Evolutionary conservation across 345 rosid species (phyloP).

Genomic region (Moricandia arvensis): DNA sequence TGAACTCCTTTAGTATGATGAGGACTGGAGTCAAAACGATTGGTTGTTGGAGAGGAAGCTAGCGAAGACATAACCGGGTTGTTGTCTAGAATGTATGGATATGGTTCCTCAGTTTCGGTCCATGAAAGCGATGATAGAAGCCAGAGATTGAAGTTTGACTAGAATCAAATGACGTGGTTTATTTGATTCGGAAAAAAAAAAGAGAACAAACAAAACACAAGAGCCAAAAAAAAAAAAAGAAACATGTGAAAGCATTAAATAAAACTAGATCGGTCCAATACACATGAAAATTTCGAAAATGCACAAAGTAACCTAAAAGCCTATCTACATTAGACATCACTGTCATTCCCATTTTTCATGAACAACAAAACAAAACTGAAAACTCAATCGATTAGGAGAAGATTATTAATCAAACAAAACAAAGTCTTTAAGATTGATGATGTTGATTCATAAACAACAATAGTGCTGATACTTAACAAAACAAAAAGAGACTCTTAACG

Average conservation of each 20-base stretch:
- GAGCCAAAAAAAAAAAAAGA: background rate
- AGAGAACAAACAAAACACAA: background rate
- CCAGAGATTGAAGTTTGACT: background rate
- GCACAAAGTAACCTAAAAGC: conserved; percentile 36
- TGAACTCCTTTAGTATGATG: background rate
- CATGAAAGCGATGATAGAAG: background rate
- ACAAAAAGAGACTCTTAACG: conserved; percentile 3
- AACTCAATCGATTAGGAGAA: background rate
- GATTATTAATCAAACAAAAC: conserved; percentile 23
- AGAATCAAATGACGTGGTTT: conserved; percentile 13
- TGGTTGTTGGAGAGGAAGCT: background rate
- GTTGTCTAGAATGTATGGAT: background rate
- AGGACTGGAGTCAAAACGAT: background rate
- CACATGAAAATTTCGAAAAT: conserved; percentile 28
- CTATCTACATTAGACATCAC: conserved; percentile 46
- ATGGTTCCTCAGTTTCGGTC: background rate
- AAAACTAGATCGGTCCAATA: conserved; percentile 26
- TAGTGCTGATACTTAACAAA: conserved; percentile 4
- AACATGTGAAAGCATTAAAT: conserved; percentile 30
- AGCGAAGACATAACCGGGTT: background rate
- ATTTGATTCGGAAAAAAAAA: background rate
- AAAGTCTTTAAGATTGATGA: background rate
- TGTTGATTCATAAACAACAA: conserved; percentile 28
- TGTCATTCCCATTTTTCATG: conserved; percentile 46
- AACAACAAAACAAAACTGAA: conserved; percentile 18